Base-by-base conservation (phyloP, 176 grass and related monocot species). In the Avena sativa region DNA sequence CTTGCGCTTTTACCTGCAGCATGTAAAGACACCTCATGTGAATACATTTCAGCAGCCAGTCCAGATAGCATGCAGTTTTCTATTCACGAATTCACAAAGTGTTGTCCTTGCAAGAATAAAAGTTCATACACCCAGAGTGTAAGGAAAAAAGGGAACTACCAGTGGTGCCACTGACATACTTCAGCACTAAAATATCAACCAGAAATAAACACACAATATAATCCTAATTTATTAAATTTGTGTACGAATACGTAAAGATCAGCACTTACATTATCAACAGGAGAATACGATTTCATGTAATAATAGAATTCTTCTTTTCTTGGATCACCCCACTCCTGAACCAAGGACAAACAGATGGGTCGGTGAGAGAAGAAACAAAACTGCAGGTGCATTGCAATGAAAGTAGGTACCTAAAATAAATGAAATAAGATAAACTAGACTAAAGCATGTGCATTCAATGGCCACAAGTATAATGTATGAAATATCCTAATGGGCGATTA, bases 201-300 rank as follows among this genome's bases (percentile, higher is more conserved):
- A 68, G n/a, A 74, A 78, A 78, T 49, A 73, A 71, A 64, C 20
- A 38, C 21, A 52, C 36, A 52, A 5, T 25, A 62, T 34, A 81
- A 17, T 15, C 28, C 57, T 73, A 58, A n/a, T 11, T 47, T 8
- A 38, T 10, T 23, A 75, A 14, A 76, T 43, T 12, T 40, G 3
- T 19, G 12, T n/a, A 28, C 0, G 1, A 66, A 79, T 32, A 7
- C 13, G 36, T 2, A 81, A 44, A 59, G n/a, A 76, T 75, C 2
- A 30, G 26, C 76, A 83, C 88, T 92, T 90, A 94, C 96, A 49
- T 95, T 98, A 76, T 98, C 96, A 87, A 98, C 88, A 20, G 96
- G 93, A 87, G 96, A 98, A 76, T 98, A 98, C 14, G 93, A 95
- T 82, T 98, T 98, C 90, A 98, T 98, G 81, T 95, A 95, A 89